Evolutionary conservation across 2,329 filamentous ascomycete species (phyloP), one percentile per base, ranked within the genome.

Genomic region (Fusarium solani-melongenae): DNA sequence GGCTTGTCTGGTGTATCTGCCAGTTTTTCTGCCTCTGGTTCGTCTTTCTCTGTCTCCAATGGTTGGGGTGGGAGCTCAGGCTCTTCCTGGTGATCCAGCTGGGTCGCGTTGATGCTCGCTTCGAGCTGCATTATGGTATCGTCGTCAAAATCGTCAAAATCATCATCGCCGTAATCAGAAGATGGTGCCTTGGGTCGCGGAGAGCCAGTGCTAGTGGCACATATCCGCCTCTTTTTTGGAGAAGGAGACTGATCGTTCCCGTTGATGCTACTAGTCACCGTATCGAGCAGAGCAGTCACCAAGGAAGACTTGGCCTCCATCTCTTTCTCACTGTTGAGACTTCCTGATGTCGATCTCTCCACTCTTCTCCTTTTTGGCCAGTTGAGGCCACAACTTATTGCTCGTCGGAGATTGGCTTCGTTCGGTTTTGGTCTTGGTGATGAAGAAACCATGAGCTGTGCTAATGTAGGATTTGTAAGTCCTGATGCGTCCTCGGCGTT

Each of bases 321-420:
- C 68, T 85, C 82, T 69, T 78, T 79, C 44, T 82, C 77, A 39
- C 77, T 78, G 62, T 79, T 80, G 34, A 76, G 72, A 51, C 79
- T 79, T 5, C 81, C 81, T 0, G 81, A 78, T 59, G 84, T 86
- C 15, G 83, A 81, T 36, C 85, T 86, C 58, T 91, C 88, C 9
- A 90, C 77, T 74, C 88, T 92, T 74, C 91, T 88, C 72, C 91
- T 87, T 81, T 95, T 95, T 2, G 92, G 91, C 88, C 92, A 93
- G 74, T 93, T 89, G 27, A 88, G 86, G 20, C 91, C 92, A 78
- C 91, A 93, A 79, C 92, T 94, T 67, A 91, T 88, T 3, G 92
- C 88, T 73, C 92, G 88, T 75, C 92, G 88, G 46, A 94, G 81
- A 6, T 85, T 79, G 4, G 71, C 71, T 15, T 85, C 69, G 46